These are phyloP conservation scores for Monilinia polystroma DNA, from an alignment of 2,329 filamentous ascomycete genomes.

Conservation along the genomic window DNA sequence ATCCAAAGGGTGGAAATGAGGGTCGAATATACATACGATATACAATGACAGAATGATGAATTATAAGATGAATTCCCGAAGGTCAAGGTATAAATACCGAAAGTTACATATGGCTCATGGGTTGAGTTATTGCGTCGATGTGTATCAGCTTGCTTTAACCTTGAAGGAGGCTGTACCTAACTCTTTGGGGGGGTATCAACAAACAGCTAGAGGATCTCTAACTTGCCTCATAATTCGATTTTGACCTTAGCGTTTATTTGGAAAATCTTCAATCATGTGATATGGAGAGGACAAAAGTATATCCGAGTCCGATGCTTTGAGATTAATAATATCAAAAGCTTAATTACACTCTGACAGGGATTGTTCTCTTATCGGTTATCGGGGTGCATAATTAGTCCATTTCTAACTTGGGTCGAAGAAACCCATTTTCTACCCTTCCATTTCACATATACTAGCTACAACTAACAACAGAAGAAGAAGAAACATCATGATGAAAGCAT, in stretches of 20 bases:
- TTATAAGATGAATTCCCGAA: background rate
- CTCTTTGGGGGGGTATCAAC: background rate
- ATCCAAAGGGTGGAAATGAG: background rate
- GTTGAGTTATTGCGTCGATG: background rate
- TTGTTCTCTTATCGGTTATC: constrained; percentile 3
- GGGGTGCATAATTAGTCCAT: background rate
- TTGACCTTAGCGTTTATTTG: constrained; percentile 9
- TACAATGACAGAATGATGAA: background rate
- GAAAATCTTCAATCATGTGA: background rate
- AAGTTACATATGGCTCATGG: background rate
- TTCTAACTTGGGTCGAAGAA: no score
- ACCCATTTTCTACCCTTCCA: no score
- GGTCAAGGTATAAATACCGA: constrained; percentile 11
- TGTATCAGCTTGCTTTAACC: background rate
- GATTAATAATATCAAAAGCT: background rate
- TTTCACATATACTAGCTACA: background rate
- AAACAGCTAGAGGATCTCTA: background rate
- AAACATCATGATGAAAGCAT: background rate
- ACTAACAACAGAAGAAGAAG: background rate
- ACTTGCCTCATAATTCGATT: constrained; percentile 6
- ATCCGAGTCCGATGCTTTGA: background rate
- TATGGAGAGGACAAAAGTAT: background rate
- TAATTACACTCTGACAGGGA: background rate
- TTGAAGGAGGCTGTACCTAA: constrained; percentile 6
- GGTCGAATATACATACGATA: background rate